Base-by-base conservation (phyloP, 345 rosid species). In the Jatropha curcas region DNA sequence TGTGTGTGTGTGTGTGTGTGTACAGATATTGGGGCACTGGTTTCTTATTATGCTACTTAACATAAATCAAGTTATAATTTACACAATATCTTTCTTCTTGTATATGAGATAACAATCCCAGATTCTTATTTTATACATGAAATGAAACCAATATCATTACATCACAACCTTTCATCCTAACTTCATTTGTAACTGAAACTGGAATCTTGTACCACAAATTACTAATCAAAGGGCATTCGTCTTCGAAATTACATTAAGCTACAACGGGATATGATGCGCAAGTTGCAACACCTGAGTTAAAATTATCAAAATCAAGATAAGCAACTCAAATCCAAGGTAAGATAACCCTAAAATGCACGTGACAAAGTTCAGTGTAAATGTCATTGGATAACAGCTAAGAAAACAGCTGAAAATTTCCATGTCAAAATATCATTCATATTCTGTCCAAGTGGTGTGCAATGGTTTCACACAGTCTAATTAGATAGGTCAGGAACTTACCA, bases 221-320 rank as follows among this genome's bases (percentile, higher is more conserved):
- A 50, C 20, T 30, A 41, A 67, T 24, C 56, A 5, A 50, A 17
- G 48, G 24, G 30, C 57, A 46, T 12, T n/a, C 7, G 12, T 56
- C 53, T 41, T 48, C 67, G 31, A 31, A 57, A 10, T 53, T 62
- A 25, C 35, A 59, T 68, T 79, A 90, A 17, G 92, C 93, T 48
- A 93, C 90, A 68, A 88, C 37, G 0, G 98, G 97, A 82, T 89
- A 91, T 17, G 98, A 92, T 70, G 99, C 97, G 69, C 99, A 95
- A 55, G 98, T 90, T 34, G 98, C 92, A 63, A 94, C 60, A 75
- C 98, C 98, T 94, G 80, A 85, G 83, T 64, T 12, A 19, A 72
- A 60, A 70, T 31, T 61, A 37, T 46, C 35, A 76, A 24, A 34
- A 74, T 69, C 27, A 72, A 39, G 33, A 31, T 19, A 46, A 37